Base-by-base conservation (phyloP, 192 early-diverging fungal species). In the Phycomyces blakesleeanus region DNA sequence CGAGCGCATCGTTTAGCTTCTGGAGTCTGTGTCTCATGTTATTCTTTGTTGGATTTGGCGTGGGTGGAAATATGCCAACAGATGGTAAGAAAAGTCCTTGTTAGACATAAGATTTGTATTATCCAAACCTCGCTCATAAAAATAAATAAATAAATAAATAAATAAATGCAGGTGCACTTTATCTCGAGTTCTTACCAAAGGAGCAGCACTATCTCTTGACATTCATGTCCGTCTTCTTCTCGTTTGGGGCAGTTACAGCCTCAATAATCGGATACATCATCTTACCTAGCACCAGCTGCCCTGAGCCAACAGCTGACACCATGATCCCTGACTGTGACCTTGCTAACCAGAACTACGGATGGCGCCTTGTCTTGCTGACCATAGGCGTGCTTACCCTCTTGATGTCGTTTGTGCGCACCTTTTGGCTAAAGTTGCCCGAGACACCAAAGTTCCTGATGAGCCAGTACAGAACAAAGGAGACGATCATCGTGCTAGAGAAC, bases 141-240 rank as follows among this genome's bases (percentile, higher is more conserved):
- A n/a, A n/a, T n/a, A n/a, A n/a, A n/a, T n/a, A n/a, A n/a, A n/a
- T n/a, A n/a, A n/a, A n/a, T n/a, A n/a, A n/a, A n/a, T 15, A 42
- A 21, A 55, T 15, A n/a, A 26, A 38, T 50, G n/a, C 69, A 84
- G 90, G 90, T 12, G 85, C 91, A 26, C 69, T 95, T 15, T 95
- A 93, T 55, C 81, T 95, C 4, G 91, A 95, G 77, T 93, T 92
- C 57, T 78, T 91, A 29, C 93, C 93, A 22, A 78, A 84, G 51
- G 80, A 85, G 55, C 80, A 90, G 57, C 90, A 90, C 58, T 83
- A 91, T 61, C 75, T 93, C 41, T 76, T 95, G 67, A 95, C 91
- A 0, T 80, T 95, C 49, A 79, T 95, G 61, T 91, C 89, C 5
- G 78, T 91, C 10, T 93, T 95, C 55, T 95, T 91, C 56, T 91